A percentile compares a stretch with the other conserved stretches of the same genome.
Evolutionary conservation across 257 asterid genomes (phyloP).

Genomic region (Fraxinus quadrangulata): DNA sequence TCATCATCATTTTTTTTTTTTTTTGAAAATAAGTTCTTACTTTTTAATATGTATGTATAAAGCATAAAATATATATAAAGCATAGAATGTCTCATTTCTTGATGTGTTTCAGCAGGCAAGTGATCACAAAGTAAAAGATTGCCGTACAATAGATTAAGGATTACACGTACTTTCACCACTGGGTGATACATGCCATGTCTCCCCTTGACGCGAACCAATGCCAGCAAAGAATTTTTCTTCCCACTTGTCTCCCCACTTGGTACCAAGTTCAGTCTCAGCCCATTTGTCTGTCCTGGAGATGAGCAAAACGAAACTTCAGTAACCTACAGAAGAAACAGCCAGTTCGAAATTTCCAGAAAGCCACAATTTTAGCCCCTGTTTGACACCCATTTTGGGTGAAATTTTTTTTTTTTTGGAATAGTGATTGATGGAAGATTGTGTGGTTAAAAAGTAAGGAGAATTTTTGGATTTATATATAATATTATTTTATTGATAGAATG

Average conservation of each 20-base stretch:
- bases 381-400: too few relatives aligned
- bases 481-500: too few relatives aligned
- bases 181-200: slow-evolving; percentile 95
- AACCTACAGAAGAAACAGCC: slow-evolving; percentile 16
- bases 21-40: too few relatives aligned
- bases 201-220: slow-evolving; percentile 98
- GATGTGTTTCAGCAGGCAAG: neutral
- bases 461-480: too few relatives aligned
- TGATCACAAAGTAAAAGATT: slow-evolving; percentile 5
- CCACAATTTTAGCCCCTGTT: too few relatives aligned
- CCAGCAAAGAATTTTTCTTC: slow-evolving; percentile 92
- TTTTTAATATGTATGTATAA: neutral
- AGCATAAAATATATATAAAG: neutral
- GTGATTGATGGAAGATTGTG: too few relatives aligned
- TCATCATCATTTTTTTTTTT: too few relatives aligned
- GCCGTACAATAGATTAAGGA: neutral
- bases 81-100: too few relatives aligned
- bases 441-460: too few relatives aligned
- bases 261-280: slow-evolving; percentile 98
- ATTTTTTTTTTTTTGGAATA: too few relatives aligned
- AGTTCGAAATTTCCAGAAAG: slow-evolving; percentile 16
- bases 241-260: slow-evolving; percentile 99
- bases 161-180: slow-evolving; percentile 58
- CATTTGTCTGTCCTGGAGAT: slow-evolving; percentile 93
- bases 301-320: slow-evolving; percentile 11